These are phyloP conservation scores for Thelephora ganbajun DNA, from an alignment of 768 basidiomycete species.

Conservation along the genomic window DNA sequence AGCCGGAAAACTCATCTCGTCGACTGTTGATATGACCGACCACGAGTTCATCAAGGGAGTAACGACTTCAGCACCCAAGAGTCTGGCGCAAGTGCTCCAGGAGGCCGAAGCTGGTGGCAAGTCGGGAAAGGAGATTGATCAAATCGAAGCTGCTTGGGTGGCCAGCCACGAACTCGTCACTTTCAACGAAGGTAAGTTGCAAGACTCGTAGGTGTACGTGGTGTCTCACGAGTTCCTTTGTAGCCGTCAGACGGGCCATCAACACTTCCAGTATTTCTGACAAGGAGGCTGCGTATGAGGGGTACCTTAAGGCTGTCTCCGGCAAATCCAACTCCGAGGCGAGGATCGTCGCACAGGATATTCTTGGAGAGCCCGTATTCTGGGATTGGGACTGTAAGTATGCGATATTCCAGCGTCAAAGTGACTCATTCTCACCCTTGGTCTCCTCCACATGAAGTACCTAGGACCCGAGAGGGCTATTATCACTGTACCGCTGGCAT, in stretches of 20 bases:
- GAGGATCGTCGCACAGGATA: constrained; percentile 57
- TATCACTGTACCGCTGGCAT: constrained; percentile 78
- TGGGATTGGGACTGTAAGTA: constrained; percentile 87
- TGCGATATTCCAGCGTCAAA: neutral
- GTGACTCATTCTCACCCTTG: neutral
- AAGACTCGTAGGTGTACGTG: neutral
- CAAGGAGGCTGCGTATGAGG: constrained; percentile 40
- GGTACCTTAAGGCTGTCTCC: constrained; percentile 40
- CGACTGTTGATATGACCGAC: constrained; percentile 70
- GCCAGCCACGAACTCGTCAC: constrained; percentile 55
- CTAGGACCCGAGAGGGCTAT: constrained; percentile 83
- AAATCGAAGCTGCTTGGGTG: constrained; percentile 67
- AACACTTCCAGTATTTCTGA: constrained; percentile 27
- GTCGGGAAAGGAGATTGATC: constrained; percentile 55
- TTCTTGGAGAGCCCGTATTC: constrained; percentile 53
- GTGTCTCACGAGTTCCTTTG: neutral
- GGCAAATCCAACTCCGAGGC: constrained; percentile 67
- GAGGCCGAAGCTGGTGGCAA: constrained; percentile 52
- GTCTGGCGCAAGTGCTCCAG: constrained; percentile 47
- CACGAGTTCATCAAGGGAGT: constrained; percentile 68
- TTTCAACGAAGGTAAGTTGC: constrained; percentile 61
- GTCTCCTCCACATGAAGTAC: constrained; percentile 33
- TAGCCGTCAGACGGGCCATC: constrained; percentile 52
- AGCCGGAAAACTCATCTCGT: constrained; percentile 71
- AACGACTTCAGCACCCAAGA: constrained; percentile 24